phyloP scores from a whole-genome alignment of 2,329 filamentous ascomycete species.

The Hysterium pulicare region DNA sequence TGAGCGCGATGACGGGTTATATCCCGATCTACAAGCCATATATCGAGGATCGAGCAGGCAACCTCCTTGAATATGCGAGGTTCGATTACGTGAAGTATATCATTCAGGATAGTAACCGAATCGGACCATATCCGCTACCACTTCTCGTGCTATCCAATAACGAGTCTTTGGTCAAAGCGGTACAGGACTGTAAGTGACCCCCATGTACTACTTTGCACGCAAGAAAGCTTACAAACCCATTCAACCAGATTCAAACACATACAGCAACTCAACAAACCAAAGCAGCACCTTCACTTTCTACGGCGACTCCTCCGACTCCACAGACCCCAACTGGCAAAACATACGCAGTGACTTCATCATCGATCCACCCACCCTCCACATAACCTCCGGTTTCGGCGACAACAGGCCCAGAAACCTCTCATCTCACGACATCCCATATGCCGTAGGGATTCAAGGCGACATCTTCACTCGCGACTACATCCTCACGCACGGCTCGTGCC shows the following conservation, averaged over 20 bases:
- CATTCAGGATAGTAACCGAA: conserved; percentile 15
- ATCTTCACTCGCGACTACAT: conserved; percentile 18
- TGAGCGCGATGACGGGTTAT: conserved; percentile 39
- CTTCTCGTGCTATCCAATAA: conserved; percentile 14
- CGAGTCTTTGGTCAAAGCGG: conserved; percentile 7
- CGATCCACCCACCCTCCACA: conserved; percentile 14
- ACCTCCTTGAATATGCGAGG: conserved; percentile 23
- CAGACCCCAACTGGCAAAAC: no score
- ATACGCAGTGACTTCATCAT: conserved; percentile 5
- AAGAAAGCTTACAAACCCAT: no score
- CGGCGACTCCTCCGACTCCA: no score
- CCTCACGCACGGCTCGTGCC: conserved; percentile 23
- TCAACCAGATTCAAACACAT: no score
- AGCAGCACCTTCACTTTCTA: not conserved
- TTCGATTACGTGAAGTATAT: conserved; percentile 13
- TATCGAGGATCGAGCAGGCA: conserved; percentile 19
- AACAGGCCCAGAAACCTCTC: not conserved
- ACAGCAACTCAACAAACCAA: no score
- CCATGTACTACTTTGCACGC: no score
- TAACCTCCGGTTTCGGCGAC: no score
- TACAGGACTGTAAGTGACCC: conserved; percentile 14
- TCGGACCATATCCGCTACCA: conserved; percentile 16
- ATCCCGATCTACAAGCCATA: conserved; percentile 24
- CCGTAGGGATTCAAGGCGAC: conserved; percentile 14
- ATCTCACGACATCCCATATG: no score